Base-by-base conservation (phyloP, 2,329 filamentous ascomycete genomes). In the Grosmannia huntii region DNA sequence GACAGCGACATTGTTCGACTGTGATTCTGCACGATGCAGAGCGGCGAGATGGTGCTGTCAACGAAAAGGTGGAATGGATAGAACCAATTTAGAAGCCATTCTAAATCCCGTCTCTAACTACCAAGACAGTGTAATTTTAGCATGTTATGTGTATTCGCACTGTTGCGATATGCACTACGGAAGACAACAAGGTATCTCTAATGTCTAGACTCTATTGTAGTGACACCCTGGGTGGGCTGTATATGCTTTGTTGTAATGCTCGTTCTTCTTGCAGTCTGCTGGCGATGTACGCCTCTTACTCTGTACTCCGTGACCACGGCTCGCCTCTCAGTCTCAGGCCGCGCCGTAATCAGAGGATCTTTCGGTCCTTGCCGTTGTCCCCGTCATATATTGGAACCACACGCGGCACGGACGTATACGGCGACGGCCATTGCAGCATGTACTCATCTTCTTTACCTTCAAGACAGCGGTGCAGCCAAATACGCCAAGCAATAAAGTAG, bases 401-500 rank as follows among this genome's bases (percentile, higher is more conserved):
- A 59, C 76, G 72, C 1, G 79, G 78, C 38, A 81, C 68, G 1
- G 73, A 80, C 7, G 75, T 78, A 64, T 82, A 76, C 16, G 82
- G 63, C 27, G 78, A 80, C 1, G 84, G 81, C 89, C 89, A 95
- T 56, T 79, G 66, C 58, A 94, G 72, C 64, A 79, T 76, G 66
- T 84, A 94, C 66, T 90, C 82, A 49, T 87, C 80, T 66, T 89
- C 86, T 52, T 78, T 78, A 4, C 83, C 82, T 61, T 90, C 88
- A 55, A 94, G 73, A 65, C 87, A 90, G 62, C 86, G 84, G 48
- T 88, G 81, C 21, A 94, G 76, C 85, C 88, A 92, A 28, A 91
- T 83, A 4, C 88, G 86, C 89, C 89, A 95, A 16, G 83, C 75
- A 64, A 95, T 89, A 68, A 92, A 90, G 67, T 86, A 87, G 70